phyloP scores from a whole-genome alignment of 1,284 basidiomycete species.

The Fomitopsis schrenkii region DNA sequence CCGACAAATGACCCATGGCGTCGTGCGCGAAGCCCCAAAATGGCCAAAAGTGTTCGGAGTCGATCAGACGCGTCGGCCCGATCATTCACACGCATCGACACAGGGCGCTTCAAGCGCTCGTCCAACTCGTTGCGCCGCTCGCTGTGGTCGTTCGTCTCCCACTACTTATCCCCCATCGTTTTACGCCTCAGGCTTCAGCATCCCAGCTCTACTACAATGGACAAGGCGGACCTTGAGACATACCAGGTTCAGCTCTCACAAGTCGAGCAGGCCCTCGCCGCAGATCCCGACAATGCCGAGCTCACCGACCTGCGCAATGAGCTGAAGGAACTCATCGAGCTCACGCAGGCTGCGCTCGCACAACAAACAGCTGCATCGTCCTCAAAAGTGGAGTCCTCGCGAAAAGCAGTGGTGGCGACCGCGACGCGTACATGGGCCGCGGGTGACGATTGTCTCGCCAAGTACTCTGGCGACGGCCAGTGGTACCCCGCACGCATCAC shows the following conservation, averaged over 20 bases:
- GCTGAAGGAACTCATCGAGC: slow-evolving; percentile 85
- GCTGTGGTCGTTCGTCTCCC: not conserved
- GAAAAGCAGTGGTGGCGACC: slow-evolving; percentile 45
- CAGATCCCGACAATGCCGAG: slow-evolving; percentile 82
- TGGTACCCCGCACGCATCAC: slow-evolving; percentile 94
- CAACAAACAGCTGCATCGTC: slow-evolving; percentile 59
- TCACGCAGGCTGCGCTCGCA: slow-evolving; percentile 75
- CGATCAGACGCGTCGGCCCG: not conserved
- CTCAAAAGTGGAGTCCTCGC: slow-evolving; percentile 53
- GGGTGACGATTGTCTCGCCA: slow-evolving; percentile 92
- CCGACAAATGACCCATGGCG: too few relatives aligned
- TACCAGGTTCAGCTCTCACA: slow-evolving; percentile 89
- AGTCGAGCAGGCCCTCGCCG: slow-evolving; percentile 81
- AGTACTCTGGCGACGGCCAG: slow-evolving; percentile 84
- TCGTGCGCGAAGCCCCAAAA: too few relatives aligned
- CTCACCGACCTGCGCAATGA: slow-evolving; percentile 76
- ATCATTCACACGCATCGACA: not conserved
- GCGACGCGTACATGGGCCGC: slow-evolving; percentile 61
- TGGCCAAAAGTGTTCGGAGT: too few relatives aligned
- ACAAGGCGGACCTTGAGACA: slow-evolving; percentile 79
- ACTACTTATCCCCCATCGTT: not conserved
- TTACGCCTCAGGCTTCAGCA: not conserved
- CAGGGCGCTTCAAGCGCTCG: too few relatives aligned
- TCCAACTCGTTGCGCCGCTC: too few relatives aligned
- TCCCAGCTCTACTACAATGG: slow-evolving; percentile 39